These are phyloP conservation scores for Solanum arcanum DNA, from an alignment of 257 asterid genomes.

Conservation along the genomic window DNA sequence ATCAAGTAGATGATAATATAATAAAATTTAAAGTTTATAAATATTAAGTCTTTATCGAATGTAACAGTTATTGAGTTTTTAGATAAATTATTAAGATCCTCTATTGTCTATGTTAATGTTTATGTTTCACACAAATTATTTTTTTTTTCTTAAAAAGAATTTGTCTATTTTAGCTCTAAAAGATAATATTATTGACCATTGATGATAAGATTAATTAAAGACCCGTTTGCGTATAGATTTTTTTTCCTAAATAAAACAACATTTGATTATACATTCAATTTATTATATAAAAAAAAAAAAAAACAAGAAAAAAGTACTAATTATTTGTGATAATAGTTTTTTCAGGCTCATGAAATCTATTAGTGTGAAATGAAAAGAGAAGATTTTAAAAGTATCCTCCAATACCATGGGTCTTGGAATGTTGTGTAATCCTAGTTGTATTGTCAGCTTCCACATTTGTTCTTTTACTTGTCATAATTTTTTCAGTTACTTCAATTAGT, in stretches of 20 bases:
- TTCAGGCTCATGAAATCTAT: neutral
- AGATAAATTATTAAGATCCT: neutral
- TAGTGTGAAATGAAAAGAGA: neutral
- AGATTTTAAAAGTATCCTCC: neutral
- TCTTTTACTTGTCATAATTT: neutral
- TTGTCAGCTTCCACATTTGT: conserved; percentile 39
- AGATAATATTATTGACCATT: neutral
- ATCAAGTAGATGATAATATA: neutral
- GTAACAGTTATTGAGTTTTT: too few species aligned
- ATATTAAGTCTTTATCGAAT: too few species aligned
- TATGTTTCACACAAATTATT: neutral
- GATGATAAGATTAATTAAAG: neutral
- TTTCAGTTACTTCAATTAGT: conserved; percentile 11
- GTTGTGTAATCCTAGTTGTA: neutral
- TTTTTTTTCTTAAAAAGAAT: neutral
- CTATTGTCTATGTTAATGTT: neutral
- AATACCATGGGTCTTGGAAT: conserved; percentile 30
- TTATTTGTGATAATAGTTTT: neutral
- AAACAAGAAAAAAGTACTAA: neutral
- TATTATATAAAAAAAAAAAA: neutral
- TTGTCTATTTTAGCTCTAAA: neutral
- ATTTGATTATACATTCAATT: too few species aligned
- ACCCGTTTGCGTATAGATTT: neutral
- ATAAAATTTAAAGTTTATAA: too few species aligned
- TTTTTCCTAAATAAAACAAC: neutral